Evolutionary conservation across 2,329 filamentous ascomycete species (phyloP).

Genomic region (Hypoxylon sp.): DNA sequence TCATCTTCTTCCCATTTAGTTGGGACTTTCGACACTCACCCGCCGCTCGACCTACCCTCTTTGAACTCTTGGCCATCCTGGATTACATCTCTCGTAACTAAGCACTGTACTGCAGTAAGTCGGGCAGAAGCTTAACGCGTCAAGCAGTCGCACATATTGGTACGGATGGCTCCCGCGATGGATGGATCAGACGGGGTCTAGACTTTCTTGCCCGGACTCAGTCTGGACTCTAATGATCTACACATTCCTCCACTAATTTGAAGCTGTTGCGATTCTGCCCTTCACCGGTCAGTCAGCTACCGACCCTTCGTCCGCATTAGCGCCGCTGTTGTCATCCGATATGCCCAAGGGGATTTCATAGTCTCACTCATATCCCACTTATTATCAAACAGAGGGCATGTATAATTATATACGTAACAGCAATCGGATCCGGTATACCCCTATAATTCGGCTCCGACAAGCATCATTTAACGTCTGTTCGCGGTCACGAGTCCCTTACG

Average conservation of each 20-base stretch:
- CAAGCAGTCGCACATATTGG: not conserved
- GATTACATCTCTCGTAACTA: not conserved
- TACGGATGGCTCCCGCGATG: constrained; percentile 15
- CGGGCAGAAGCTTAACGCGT: not conserved
- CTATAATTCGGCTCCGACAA: constrained; percentile 23
- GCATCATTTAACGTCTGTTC: constrained; percentile 2
- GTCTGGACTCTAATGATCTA: constrained; percentile 26
- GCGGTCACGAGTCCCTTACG: constrained; percentile 18
- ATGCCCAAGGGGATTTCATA: constrained; percentile 4
- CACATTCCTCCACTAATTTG: constrained; percentile 14
- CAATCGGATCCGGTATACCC: constrained; percentile 22
- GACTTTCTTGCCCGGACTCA: constrained; percentile 25
- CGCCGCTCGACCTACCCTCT: not conserved
- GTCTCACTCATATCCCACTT: constrained; percentile 13
- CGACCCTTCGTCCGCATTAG: constrained; percentile 23
- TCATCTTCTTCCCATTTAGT: not conserved
- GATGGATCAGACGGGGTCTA: constrained; percentile 24
- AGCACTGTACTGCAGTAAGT: not conserved
- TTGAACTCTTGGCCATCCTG: not conserved
- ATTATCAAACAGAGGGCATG: constrained; percentile 12
- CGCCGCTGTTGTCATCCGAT: constrained; percentile 25
- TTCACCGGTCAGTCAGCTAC: constrained; percentile 27
- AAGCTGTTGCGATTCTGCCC: constrained; percentile 11
- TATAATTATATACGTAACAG: constrained; percentile 12
- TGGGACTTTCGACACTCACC: not conserved